Percentiles rank a stretch among this genome's conserved stretches.
Conservation (phyloP, 306 rosid genomes). For the Albizia julibrissin region DNA sequence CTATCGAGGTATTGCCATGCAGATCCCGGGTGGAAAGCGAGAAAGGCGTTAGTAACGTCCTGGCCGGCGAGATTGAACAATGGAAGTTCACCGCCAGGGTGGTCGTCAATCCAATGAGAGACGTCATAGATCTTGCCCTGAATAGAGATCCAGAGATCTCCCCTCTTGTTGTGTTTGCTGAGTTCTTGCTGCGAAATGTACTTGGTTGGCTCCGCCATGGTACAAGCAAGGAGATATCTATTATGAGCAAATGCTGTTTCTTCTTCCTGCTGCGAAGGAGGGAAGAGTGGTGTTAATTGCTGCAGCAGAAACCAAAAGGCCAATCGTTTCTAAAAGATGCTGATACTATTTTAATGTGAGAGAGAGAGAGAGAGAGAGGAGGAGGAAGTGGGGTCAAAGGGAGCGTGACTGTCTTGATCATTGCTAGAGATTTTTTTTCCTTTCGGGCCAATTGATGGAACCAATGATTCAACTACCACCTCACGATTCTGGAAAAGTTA, state of each 20-base stretch:
- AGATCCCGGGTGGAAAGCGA: constrained; percentile 56
- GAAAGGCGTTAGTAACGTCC: constrained; percentile 65
- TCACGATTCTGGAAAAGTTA: not conserved
- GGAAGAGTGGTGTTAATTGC: not conserved
- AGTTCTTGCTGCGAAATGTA: constrained; percentile 36
- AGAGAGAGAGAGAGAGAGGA: not conserved
- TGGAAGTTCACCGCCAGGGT: constrained; percentile 65
- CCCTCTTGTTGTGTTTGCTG: constrained; percentile 37
- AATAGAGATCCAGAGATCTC: constrained; percentile 75
- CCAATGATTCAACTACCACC: not conserved
- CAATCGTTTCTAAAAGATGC: not conserved
- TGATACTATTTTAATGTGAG: not conserved
- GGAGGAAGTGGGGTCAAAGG: not conserved
- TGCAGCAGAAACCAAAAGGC: not conserved
- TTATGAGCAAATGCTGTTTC: not conserved
- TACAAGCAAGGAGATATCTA: constrained; percentile 8
- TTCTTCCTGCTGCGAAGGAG: not conserved
- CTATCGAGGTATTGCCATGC: constrained; percentile 55
- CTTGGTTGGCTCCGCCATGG: constrained; percentile 14
- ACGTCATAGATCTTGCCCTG: constrained; percentile 64
- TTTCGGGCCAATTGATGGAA: not conserved
- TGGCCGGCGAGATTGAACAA: constrained; percentile 61
- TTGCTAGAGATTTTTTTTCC: not conserved
- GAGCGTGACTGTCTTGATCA: not conserved
- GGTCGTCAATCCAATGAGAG: constrained; percentile 48